Base-by-base conservation (phyloP, 805 yeast genomes). In the Yarrowia hollandica region DNA sequence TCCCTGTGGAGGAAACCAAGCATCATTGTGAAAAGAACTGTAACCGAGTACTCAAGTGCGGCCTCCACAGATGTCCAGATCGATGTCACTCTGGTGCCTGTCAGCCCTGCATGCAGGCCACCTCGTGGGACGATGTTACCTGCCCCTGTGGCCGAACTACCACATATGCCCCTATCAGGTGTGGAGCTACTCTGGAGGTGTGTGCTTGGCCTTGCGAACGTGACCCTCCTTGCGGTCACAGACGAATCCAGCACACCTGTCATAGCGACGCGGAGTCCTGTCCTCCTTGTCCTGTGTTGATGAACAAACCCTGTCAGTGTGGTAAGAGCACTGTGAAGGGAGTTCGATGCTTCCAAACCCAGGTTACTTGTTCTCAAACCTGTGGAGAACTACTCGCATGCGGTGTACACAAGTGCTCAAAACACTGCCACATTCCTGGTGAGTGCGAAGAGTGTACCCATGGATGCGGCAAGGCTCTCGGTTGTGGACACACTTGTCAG, bases 121-220 rank as follows among this genome's bases (percentile, higher is more conserved):
- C 86, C n/a, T 81, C 84, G 37, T 52, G 58, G 58, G 89, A 87
- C 16, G 96, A 89, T 68, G 73, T 87, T 64, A 80, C 82, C 2
- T 89, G 96, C 67, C 79, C 85, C 50, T 89, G 96, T 74, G 96
- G 96, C 2, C 77, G 79, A 63, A 89, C 96, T 0, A 79, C 86
- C 3, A 76, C 89, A 5, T 79, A 77, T 18, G 96, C 96, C 0
- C 96, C 96, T 0, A 89, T 88, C 9, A 74, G 96, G 63, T 89
- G 96, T 73, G 96, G 96, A 12, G 81, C 88, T 0, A 75, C 71
- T 42, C 68, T 87, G 30, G 86, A 86, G 4, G 77, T 76, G 10
- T 89, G 96, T 72, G 76, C 74, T 21, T 78, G 80, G 61, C 90
- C 81, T 62, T 89, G 96, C 70, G 71, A 74, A 3, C 75, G 88